A percentile compares a stretch with the other conserved stretches of the same genome.
phyloP scores from a whole-genome alignment of 441 rosid genomes.

The Macaranga tanarius region DNA sequence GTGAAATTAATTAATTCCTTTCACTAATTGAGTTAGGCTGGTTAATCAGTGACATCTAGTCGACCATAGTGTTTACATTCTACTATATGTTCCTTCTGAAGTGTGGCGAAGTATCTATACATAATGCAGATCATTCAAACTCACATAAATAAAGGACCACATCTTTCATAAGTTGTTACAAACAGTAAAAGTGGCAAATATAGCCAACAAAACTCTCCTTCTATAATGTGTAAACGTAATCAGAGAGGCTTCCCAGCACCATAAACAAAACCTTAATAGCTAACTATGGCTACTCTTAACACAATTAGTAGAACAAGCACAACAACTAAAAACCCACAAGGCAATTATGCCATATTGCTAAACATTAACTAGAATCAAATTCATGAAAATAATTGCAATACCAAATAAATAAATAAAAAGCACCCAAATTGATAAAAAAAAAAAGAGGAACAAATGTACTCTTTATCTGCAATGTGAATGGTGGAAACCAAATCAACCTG shows the following conservation, averaged over 20 bases:
- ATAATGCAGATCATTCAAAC: constrained; percentile 12
- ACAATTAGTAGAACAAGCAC: background rate
- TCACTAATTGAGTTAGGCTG: too few species aligned
- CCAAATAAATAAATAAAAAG: background rate
- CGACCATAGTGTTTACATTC: too few species aligned
- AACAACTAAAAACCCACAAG: too few species aligned
- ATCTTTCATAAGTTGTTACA: background rate
- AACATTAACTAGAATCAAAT: background rate
- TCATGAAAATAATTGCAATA: background rate
- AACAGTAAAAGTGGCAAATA: background rate
- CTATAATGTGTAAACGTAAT: too few species aligned
- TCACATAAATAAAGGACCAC: background rate
- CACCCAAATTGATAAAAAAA: background rate
- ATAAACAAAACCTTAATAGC: background rate
- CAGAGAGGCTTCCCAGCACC: background rate
- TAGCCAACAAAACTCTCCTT: background rate
- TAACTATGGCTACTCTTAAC: background rate
- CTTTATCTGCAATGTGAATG: constrained; percentile 91
- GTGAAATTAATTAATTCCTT: too few species aligned
- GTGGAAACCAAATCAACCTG: constrained; percentile 96
- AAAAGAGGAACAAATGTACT: constrained; percentile 41
- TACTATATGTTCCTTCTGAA: constrained; percentile 87
- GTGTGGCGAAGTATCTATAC: constrained; percentile 69
- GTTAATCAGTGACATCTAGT: too few species aligned
- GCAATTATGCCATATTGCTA: background rate